phyloP scores from a whole-genome alignment of 257 asterid genomes.

The Henckelia pumila region DNA sequence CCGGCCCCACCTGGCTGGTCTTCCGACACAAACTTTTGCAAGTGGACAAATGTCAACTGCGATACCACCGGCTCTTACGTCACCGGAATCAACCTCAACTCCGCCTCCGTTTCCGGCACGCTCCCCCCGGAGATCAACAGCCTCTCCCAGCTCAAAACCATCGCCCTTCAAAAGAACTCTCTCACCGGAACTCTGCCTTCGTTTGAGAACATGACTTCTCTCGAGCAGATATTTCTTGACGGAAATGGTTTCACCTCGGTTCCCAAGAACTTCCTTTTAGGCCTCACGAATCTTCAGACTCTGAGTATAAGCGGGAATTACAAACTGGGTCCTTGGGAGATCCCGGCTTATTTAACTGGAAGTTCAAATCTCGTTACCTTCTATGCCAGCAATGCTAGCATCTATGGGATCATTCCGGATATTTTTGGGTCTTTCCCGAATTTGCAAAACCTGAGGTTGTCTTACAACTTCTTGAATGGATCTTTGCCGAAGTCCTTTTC shows the following conservation, averaged over 20 bases:
- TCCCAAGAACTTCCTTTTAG: constrained; percentile 58
- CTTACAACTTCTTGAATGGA: constrained; percentile 75
- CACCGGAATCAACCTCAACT: constrained; percentile 47
- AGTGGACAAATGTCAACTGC: constrained; percentile 59
- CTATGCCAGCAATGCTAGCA: constrained; percentile 55
- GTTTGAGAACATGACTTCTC: constrained; percentile 56
- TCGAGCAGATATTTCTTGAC: constrained; percentile 54
- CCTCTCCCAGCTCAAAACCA: constrained; percentile 58
- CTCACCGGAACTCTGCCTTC: constrained; percentile 79
- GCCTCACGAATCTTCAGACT: constrained; percentile 42
- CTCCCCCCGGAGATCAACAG: constrained; percentile 61
- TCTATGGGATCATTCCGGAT: constrained; percentile 66
- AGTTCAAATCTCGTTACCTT: constrained; percentile 50
- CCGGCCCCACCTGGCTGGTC: constrained; percentile 71
- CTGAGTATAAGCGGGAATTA: constrained; percentile 54
- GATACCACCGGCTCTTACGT: constrained; percentile 47
- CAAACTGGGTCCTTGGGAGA: constrained; percentile 52
- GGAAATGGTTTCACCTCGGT: constrained; percentile 44
- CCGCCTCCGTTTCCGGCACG: constrained; percentile 56
- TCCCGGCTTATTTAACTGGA: constrained; percentile 50
- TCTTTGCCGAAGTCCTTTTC: constrained; percentile 61
- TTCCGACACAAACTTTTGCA: constrained; percentile 45
- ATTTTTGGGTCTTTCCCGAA: constrained; percentile 54
- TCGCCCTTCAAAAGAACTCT: constrained; percentile 59
- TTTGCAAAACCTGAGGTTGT: constrained; percentile 58